Evolutionary conservation across 2,329 filamentous ascomycete species (phyloP).

Genomic region (Fusarium tjaetaba): DNA sequence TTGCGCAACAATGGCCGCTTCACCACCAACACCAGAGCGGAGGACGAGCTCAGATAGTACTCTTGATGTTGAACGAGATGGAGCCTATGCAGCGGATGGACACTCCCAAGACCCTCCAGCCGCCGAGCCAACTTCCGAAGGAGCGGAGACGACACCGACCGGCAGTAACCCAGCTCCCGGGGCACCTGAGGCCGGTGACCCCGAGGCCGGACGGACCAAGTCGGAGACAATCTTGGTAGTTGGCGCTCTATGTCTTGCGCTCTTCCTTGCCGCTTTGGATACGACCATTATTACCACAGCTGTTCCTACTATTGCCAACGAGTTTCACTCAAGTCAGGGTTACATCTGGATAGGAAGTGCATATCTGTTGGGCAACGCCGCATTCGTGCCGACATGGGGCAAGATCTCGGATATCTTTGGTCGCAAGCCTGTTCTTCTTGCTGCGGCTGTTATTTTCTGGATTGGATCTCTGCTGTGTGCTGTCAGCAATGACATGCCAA

Average conservation of each 20-base stretch:
- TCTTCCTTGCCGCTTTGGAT: conserved; percentile 66
- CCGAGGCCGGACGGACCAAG: conserved; percentile 51
- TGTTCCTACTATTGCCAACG: conserved; percentile 70
- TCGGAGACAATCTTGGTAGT: conserved; percentile 54
- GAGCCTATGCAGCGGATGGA: neutral
- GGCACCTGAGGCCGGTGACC: conserved; percentile 34
- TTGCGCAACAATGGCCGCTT: conserved; percentile 24
- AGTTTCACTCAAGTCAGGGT: conserved; percentile 73
- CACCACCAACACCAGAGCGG: conserved; percentile 24
- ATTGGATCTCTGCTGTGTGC: conserved; percentile 65
- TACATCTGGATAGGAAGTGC: conserved; percentile 83
- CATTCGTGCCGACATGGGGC: conserved; percentile 75
- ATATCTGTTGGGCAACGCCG: conserved; percentile 76
- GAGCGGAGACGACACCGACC: conserved; percentile 12
- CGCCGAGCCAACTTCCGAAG: conserved; percentile 17
- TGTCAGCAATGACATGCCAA: conserved; percentile 58
- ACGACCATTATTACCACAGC: conserved; percentile 74
- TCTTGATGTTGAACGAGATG: conserved; percentile 43
- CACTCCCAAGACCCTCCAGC: neutral
- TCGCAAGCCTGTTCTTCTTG: conserved; percentile 63
- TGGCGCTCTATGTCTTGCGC: conserved; percentile 53
- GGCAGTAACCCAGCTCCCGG: conserved; percentile 13
- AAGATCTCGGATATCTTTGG: conserved; percentile 69
- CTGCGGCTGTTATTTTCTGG: conserved; percentile 63
- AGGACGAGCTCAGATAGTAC: conserved; percentile 45